These are phyloP conservation scores for Coemansia sp. DNA, from an alignment of 192 early-diverging fungal species.

Conservation along the genomic window DNA sequence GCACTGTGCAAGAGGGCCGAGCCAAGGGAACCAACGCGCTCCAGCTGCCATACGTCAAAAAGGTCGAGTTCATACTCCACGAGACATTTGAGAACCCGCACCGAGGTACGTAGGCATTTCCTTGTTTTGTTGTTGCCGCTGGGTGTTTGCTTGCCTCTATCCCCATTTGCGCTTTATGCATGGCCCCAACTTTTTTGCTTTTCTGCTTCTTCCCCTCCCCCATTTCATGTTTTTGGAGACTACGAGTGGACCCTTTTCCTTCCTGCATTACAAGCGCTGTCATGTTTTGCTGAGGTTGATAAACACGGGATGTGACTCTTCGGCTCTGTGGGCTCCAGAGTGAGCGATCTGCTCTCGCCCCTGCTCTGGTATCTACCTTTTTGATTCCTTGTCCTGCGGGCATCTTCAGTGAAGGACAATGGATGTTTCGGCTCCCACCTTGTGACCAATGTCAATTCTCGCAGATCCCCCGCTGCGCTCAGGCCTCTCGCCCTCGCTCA, in stretches of 20 bases:
- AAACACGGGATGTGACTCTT: background rate
- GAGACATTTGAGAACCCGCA: conserved; percentile 41
- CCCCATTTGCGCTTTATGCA: background rate
- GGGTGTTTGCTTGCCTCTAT: background rate
- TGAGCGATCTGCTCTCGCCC: background rate
- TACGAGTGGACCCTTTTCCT: background rate
- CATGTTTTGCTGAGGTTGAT: background rate
- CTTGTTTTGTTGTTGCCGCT: background rate
- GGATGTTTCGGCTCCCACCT: background rate
- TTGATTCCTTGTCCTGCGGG: background rate
- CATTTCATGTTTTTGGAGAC: background rate
- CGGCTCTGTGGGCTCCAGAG: background rate
- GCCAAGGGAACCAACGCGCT: conserved; percentile 11
- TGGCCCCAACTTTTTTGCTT: background rate
- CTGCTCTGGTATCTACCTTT: background rate
- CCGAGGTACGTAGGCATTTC: conserved; percentile 43
- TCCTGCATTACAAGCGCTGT: background rate
- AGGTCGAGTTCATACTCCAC: conserved; percentile 52
- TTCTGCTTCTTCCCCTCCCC: background rate
- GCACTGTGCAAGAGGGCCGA: conserved; percentile 42
- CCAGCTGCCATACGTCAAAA: conserved; percentile 42
- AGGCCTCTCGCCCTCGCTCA: background rate
- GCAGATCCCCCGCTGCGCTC: conserved; percentile 1
- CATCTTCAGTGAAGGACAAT: background rate
- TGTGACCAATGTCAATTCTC: background rate